phyloP scores from a whole-genome alignment of 2,329 filamentous ascomycete species.

The Epichloe scottii region DNA sequence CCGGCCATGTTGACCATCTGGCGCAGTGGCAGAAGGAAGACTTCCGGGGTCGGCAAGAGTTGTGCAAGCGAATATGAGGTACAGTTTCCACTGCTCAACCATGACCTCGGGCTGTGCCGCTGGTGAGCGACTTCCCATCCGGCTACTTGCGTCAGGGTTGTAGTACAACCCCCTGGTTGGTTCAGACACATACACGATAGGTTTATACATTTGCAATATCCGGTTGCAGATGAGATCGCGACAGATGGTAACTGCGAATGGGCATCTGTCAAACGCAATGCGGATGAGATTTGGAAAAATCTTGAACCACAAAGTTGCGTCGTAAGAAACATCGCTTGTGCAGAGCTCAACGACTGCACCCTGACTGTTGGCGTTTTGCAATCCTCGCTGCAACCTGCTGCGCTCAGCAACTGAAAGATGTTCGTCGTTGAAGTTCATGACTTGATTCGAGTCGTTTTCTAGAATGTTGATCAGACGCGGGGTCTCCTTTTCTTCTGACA shows the following conservation, averaged over 20 bases:
- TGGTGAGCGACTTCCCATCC: slow-evolving; percentile 40
- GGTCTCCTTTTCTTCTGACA: slow-evolving; percentile 46
- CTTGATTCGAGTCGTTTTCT: slow-evolving; percentile 74
- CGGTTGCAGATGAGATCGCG: slow-evolving; percentile 87
- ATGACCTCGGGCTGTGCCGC: slow-evolving; percentile 73
- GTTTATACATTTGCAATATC: slow-evolving; percentile 83
- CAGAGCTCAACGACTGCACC: slow-evolving; percentile 87
- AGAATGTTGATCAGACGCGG: slow-evolving; percentile 78
- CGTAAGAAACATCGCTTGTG: slow-evolving; percentile 88
- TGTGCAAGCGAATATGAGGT: slow-evolving; percentile 92
- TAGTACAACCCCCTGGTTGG: slow-evolving; percentile 52
- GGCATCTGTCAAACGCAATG: slow-evolving; percentile 80
- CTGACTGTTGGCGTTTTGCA: slow-evolving; percentile 71
- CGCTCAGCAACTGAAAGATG: slow-evolving; percentile 83
- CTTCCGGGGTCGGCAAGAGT: slow-evolving; percentile 76
- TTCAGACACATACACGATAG: slow-evolving; percentile 69
- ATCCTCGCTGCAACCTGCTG: slow-evolving; percentile 80
- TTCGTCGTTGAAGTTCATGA: slow-evolving; percentile 88
- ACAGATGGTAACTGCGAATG: slow-evolving; percentile 80
- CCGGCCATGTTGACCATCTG: slow-evolving; percentile 60
- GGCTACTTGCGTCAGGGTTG: slow-evolving; percentile 44
- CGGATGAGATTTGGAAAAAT: slow-evolving; percentile 92
- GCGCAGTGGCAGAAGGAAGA: slow-evolving; percentile 25
- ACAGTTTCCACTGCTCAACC: slow-evolving; percentile 96
- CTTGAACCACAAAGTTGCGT: slow-evolving; percentile 93